Conservation (phyloP, 176 grass and related monocot species). For the Hordeum marinum region DNA sequence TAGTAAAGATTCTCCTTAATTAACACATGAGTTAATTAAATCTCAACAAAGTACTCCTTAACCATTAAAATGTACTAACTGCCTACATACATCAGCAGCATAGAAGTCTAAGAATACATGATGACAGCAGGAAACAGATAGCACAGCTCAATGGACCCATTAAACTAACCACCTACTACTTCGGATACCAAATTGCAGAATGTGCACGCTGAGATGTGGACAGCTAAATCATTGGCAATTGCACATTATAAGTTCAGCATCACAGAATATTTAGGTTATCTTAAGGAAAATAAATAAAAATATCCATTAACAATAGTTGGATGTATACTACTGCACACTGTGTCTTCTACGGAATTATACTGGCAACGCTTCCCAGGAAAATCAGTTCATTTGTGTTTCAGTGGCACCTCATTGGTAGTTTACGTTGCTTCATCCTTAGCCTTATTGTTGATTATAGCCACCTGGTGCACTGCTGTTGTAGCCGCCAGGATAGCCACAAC, state of each 20-base stretch:
- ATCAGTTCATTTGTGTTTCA: conserved; percentile 27
- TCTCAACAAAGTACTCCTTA: not conserved
- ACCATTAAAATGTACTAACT: not conserved
- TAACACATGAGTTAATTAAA: no score
- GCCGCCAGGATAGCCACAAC: conserved; percentile 21
- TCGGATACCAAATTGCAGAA: not conserved
- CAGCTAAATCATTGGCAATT: not conserved
- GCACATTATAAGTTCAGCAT: not conserved
- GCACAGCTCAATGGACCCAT: not conserved
- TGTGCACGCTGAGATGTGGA: not conserved
- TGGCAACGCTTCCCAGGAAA: conserved; percentile 35
- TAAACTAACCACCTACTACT: not conserved
- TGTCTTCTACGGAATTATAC: not conserved
- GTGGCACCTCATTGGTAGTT: not conserved
- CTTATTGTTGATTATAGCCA: not conserved
- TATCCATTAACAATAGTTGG: not conserved
- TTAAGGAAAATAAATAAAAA: not conserved
- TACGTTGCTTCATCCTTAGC: not conserved
- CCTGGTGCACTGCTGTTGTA: conserved; percentile 12
- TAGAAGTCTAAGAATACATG: not conserved
- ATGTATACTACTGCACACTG: conserved; percentile 21
- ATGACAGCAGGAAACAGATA: not conserved
- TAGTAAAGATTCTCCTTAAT: no score
- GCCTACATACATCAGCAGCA: no score
- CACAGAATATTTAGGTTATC: conserved; percentile 1